Evolutionary conservation across 1,284 basidiomycete genomes (phyloP).

Genomic region (Mixia osmundae): DNA sequence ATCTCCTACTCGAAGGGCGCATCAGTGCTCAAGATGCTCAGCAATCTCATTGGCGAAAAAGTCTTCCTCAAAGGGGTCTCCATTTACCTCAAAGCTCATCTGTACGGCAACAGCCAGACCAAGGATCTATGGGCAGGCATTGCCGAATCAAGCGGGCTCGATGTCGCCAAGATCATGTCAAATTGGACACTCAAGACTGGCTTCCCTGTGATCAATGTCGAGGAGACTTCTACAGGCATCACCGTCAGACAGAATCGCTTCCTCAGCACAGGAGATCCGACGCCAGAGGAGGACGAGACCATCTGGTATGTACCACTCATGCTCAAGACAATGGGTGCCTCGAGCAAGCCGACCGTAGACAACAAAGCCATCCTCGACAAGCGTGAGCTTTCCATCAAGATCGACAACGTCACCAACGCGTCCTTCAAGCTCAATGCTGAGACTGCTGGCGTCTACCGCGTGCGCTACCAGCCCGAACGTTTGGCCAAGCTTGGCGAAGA

Average conservation of each 20-base stretch:
- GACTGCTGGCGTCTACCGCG: conserved; percentile 74
- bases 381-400: conserved; percentile 40
- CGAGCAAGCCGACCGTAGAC: conserved; percentile 39
- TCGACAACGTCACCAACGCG: conserved; percentile 35
- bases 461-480: conserved; percentile 61
- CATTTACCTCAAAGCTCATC: conserved; percentile 64
- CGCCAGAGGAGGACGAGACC: conserved; percentile 63
- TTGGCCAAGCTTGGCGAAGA: conserved; percentile 55
- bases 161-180: conserved; percentile 64
- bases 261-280: conserved; percentile 30
- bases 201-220: conserved; percentile 46
- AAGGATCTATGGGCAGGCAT: conserved; percentile 80
- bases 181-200: conserved; percentile 70
- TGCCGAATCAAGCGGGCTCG: conserved; percentile 45
- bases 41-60: conserved; percentile 68
- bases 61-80: conserved; percentile 32
- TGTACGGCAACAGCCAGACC: conserved; percentile 65
- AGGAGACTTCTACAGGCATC: conserved; percentile 39
- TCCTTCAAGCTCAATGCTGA: conserved; percentile 73
- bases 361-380: conserved; percentile 40
- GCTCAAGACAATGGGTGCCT: conserved; percentile 37
- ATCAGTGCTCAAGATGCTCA: conserved; percentile 83
- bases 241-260: conserved; percentile 63
- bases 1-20: conserved; percentile 41
- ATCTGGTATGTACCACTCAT: conserved; percentile 70